Evolutionary conservation across 345 rosid species (phyloP).

Genomic region (Salix brachista): DNA sequence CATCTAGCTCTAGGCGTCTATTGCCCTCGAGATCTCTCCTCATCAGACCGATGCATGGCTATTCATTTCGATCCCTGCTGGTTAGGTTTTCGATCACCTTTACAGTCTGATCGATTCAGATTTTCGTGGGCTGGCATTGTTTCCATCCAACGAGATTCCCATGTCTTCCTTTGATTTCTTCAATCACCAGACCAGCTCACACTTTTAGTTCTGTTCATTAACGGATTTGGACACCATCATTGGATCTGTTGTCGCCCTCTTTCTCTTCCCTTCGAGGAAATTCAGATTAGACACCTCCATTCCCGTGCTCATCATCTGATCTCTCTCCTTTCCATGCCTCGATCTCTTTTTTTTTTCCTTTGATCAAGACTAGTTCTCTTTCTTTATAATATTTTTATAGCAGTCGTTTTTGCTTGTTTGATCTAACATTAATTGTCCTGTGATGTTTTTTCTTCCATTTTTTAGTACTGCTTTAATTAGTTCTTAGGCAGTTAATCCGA

Average conservation of each 20-base stretch:
- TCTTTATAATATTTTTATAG: background rate
- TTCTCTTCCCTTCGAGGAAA: constrained; percentile 10
- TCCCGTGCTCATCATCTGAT: background rate
- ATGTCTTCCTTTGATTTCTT: background rate
- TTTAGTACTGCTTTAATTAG: background rate
- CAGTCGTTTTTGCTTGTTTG: background rate
- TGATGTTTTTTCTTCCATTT: background rate
- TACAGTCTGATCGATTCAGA: background rate
- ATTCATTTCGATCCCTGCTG: background rate
- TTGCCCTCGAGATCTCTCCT: constrained; percentile 33
- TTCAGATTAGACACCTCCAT: constrained; percentile 3
- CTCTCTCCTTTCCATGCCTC: background rate
- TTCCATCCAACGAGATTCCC: constrained; percentile 20
- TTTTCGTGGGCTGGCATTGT: constrained; percentile 8
- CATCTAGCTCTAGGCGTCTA: constrained; percentile 29
- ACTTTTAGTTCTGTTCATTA: constrained; percentile 26
- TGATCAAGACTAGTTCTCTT: background rate
- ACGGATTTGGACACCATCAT: constrained; percentile 43
- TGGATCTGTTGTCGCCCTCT: constrained; percentile 17
- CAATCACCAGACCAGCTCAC: background rate
- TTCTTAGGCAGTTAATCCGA: background rate
- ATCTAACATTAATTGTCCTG: background rate
- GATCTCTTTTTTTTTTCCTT: background rate
- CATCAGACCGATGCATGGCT: constrained; percentile 17
- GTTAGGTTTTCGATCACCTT: background rate